These are phyloP conservation scores for Citeromyces siamensis DNA, from an alignment of 1,139 yeast genomes.

Conservation along the genomic window DNA sequence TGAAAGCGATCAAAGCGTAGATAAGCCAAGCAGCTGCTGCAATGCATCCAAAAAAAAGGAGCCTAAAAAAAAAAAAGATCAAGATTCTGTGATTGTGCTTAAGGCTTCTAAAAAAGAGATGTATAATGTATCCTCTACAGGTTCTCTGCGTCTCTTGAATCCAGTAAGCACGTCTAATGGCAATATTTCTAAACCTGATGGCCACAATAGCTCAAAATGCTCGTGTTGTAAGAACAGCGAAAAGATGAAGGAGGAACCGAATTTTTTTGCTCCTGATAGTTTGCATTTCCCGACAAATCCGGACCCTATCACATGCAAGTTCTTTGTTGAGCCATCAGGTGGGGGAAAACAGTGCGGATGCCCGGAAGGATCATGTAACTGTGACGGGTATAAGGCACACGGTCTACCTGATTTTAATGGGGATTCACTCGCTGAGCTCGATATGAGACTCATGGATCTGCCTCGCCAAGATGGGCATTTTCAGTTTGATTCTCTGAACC, in stretches of 20 bases:
- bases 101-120: conserved; percentile 38
- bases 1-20: too few species aligned
- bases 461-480: conserved; percentile 1
- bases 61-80: too few species aligned
- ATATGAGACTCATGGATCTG: not conserved
- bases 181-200: conserved; percentile 6
- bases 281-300: too few species aligned
- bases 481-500: conserved; percentile 23
- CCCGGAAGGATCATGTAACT: not conserved
- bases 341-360: not conserved
- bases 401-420: too few species aligned
- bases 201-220: too few species aligned
- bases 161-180: conserved; percentile 14
- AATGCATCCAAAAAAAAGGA: not conserved
- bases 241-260: too few species aligned
- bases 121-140: conserved; percentile 29
- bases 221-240: too few species aligned
- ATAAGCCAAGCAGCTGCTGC: too few species aligned
- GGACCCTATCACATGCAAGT: too few species aligned
- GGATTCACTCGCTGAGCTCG: not conserved
- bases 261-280: too few species aligned
- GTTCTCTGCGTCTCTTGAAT: conserved; percentile 20
- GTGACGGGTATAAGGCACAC: conserved; percentile 1
- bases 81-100: conserved; percentile 26
- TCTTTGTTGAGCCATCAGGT: too few species aligned